Evolutionary conservation across 495 filamentous ascomycete species (phyloP).

Genomic region (Aspergillus sparsus): DNA sequence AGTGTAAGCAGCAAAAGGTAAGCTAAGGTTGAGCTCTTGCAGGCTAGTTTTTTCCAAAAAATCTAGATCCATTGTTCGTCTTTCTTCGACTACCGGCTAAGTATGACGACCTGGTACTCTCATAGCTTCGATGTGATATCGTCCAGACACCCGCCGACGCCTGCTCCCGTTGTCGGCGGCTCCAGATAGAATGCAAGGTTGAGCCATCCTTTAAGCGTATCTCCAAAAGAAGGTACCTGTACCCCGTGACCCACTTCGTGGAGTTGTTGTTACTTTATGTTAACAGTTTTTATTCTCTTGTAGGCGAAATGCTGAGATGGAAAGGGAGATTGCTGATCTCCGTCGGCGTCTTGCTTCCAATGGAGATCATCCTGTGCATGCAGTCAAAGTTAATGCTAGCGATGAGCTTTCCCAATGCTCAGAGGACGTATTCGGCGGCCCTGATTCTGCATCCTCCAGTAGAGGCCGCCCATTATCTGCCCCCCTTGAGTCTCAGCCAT

Average conservation of each 20-base stretch:
- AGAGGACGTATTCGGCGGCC: slow-evolving; percentile 40
- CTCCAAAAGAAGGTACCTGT: slow-evolving; percentile 47
- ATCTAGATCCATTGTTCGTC: neutral
- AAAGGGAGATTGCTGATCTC: slow-evolving; percentile 51
- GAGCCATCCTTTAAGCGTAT: slow-evolving; percentile 51
- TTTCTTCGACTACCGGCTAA: slow-evolving; percentile 12
- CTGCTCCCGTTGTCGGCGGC: slow-evolving; percentile 51
- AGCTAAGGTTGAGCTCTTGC: slow-evolving; percentile 13
- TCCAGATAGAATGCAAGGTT: slow-evolving; percentile 52
- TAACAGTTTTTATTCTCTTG: slow-evolving; percentile 17
- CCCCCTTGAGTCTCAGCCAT: slow-evolving; percentile 38
- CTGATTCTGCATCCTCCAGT: slow-evolving; percentile 34
- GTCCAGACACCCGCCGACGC: slow-evolving; percentile 46
- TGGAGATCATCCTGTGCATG: slow-evolving; percentile 30
- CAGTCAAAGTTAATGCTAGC: slow-evolving; percentile 32
- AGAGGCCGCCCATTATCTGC: slow-evolving; percentile 40
- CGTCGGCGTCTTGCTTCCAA: slow-evolving; percentile 43
- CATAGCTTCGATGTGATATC: slow-evolving; percentile 51
- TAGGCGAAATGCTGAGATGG: slow-evolving; percentile 54
- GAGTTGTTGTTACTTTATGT: neutral
- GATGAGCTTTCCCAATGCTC: slow-evolving; percentile 45
- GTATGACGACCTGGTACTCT: slow-evolving; percentile 4
- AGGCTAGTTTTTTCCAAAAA: no score
- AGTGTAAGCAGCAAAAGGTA: slow-evolving; percentile 55
- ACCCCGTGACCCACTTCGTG: neutral